These are phyloP conservation scores for Diaporthe sp. DNA, from an alignment of 2,329 filamentous ascomycete genomes.

Conservation along the genomic window DNA sequence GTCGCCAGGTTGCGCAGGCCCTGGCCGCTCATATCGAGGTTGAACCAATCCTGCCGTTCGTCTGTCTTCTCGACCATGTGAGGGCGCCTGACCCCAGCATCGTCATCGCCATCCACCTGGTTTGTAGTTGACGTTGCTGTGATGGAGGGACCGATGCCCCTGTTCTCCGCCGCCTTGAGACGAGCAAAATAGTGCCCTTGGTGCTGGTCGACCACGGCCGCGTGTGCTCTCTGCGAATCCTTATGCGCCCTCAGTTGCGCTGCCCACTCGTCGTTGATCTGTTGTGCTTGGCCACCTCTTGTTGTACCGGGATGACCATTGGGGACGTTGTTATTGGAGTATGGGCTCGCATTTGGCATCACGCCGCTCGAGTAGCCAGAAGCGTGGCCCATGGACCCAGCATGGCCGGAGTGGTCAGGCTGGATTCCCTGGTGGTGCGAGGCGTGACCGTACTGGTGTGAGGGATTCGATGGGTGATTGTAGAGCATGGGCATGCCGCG, in stretches of 20 bases:
- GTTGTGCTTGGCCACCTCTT: slow-evolving; percentile 65
- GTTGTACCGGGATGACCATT: slow-evolving; percentile 68
- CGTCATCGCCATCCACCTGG: slow-evolving; percentile 66
- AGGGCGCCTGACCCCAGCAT: slow-evolving; percentile 70
- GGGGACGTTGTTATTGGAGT: slow-evolving; percentile 66
- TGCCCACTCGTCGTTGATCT: slow-evolving; percentile 82
- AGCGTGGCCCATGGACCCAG: slow-evolving; percentile 71
- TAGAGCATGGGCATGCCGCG: slow-evolving; percentile 72
- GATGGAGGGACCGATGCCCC: slow-evolving; percentile 71
- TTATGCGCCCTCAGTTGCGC: slow-evolving; percentile 87
- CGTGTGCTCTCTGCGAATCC: slow-evolving; percentile 80
- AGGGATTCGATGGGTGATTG: slow-evolving; percentile 75
- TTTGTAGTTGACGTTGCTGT: slow-evolving; percentile 63
- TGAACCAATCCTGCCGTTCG: slow-evolving; percentile 88
- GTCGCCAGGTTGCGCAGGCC: slow-evolving; percentile 86
- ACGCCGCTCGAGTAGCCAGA: slow-evolving; percentile 74
- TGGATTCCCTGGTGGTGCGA: slow-evolving; percentile 75
- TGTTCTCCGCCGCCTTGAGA: slow-evolving; percentile 78
- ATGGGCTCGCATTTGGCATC: slow-evolving; percentile 75
- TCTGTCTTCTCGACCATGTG: slow-evolving; percentile 76
- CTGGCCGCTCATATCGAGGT: slow-evolving; percentile 96
- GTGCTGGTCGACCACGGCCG: slow-evolving; percentile 77
- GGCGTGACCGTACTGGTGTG: slow-evolving; percentile 73
- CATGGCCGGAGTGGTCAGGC: slow-evolving; percentile 69
- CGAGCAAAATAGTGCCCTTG: slow-evolving; percentile 80